These are phyloP conservation scores for Pachysandra terminalis DNA, from an alignment of 164 flowering plant genomes.

Conservation along the genomic window DNA sequence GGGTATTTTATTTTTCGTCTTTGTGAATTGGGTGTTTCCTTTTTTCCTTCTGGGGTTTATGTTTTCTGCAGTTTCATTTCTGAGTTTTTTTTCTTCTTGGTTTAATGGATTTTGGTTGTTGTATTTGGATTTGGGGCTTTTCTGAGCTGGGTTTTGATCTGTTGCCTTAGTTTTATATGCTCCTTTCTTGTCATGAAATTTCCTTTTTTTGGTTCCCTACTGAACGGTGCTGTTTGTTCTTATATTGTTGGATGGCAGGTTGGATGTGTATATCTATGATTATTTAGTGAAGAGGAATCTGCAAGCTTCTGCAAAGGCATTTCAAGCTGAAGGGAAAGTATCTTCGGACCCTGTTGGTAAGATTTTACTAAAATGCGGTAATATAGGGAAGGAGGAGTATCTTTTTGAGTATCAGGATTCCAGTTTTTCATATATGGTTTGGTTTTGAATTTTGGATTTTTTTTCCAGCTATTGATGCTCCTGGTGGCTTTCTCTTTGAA, in stretches of 20 bases:
- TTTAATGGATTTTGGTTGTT: background rate
- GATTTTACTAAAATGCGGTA: slow-evolving; percentile 11
- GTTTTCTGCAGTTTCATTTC: background rate
- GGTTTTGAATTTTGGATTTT: background rate
- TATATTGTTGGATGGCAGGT: slow-evolving; percentile 37
- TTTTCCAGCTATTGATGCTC: slow-evolving; percentile 78
- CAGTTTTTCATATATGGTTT: background rate
- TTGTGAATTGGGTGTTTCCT: background rate
- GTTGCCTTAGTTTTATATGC: too few relatives aligned
- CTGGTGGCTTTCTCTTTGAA: slow-evolving; percentile 82
- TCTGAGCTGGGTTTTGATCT: background rate
- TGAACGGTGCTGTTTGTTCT: background rate
- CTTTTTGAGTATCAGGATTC: background rate
- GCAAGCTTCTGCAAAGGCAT: slow-evolving; percentile 61
- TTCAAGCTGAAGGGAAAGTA: slow-evolving; percentile 71
- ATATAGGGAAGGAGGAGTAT: background rate
- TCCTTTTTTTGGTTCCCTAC: background rate
- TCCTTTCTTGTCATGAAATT: background rate
- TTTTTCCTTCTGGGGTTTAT: slow-evolving; percentile 12
- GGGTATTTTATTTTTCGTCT: background rate
- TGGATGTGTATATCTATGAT: slow-evolving; percentile 80
- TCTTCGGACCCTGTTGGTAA: slow-evolving; percentile 74
- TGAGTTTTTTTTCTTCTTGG: background rate
- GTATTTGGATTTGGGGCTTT: slow-evolving; percentile 1
- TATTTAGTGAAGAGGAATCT: slow-evolving; percentile 70